These are phyloP conservation scores for Pseudopyrenochaeta lycopersici DNA, from an alignment of 2,329 filamentous ascomycete species.

Conservation along the genomic window DNA sequence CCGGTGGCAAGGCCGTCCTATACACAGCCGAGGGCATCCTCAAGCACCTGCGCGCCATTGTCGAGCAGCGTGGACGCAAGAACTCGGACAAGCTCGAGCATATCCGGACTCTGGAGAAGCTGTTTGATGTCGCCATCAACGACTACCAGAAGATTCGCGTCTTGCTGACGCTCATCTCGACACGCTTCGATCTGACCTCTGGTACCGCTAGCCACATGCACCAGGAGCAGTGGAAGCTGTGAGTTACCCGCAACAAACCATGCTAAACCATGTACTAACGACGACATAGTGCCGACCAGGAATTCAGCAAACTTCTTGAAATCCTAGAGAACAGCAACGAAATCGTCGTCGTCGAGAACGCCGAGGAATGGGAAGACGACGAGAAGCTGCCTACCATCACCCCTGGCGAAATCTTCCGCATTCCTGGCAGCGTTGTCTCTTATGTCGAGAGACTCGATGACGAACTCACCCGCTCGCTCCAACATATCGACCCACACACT, in stretches of 20 bases:
- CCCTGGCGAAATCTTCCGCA: conserved; percentile 81
- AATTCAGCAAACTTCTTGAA: conserved; percentile 79
- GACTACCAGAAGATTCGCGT: conserved; percentile 96
- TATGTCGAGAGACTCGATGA: conserved; percentile 96
- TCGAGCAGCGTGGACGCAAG: conserved; percentile 98
- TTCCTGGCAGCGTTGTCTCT: conserved; percentile 93
- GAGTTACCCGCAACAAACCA: conserved; percentile 27
- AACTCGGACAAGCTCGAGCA: conserved; percentile 96
- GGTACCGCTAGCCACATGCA: conserved; percentile 85
- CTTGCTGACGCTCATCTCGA: conserved; percentile 88
- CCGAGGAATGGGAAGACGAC: conserved; percentile 99
- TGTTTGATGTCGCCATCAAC: conserved; percentile 85
- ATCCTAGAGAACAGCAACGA: conserved; percentile 82
- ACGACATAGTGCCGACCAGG: conserved; percentile 72
- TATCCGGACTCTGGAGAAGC: conserved; percentile 97
- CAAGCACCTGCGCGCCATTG: conserved; percentile 91
- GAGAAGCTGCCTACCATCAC: conserved; percentile 85
- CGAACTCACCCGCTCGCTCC: conserved; percentile 95
- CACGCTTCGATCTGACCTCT: conserved; percentile 90
- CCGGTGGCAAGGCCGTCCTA: conserved; percentile 85
- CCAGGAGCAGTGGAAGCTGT: conserved; percentile 93
- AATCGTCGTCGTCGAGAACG: conserved; percentile 87
- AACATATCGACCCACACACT: conserved; percentile 97
- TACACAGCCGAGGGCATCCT: conserved; percentile 98
- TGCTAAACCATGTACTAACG: conserved; percentile 11